A percentile compares a stretch with the other conserved stretches of the same genome.
Conservation (phyloP, 495 filamentous ascomycete species). For the Hypoxylon fragiforme region DNA sequence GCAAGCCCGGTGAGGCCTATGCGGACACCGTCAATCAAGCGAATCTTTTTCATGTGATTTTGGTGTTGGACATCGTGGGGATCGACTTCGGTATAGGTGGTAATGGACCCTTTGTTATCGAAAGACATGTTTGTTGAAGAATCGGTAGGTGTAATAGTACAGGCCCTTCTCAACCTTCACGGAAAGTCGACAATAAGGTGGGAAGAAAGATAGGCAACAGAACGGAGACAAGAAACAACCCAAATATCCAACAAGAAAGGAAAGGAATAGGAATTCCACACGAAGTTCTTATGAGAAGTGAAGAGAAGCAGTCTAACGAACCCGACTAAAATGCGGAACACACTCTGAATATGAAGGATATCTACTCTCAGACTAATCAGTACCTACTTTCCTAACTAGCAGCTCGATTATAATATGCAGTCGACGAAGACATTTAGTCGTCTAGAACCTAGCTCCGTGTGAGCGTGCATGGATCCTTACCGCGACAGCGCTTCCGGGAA, state of each 20-base stretch:
- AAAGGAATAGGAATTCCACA: conserved; percentile 20
- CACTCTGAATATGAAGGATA: conserved; percentile 28
- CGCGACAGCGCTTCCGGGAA: conserved; percentile 19
- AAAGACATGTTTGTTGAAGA: no score
- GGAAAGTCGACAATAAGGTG: conserved; percentile 19
- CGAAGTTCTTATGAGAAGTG: conserved; percentile 22
- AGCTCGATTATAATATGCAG: conserved; percentile 8
- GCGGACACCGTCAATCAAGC: conserved; percentile 46
- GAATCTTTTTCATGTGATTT: conserved; percentile 39
- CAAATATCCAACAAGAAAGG: no score
- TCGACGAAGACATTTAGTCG: conserved; percentile 20
- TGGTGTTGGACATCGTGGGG: conserved; percentile 43
- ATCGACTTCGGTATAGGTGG: conserved; percentile 45
- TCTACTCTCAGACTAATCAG: conserved; percentile 10
- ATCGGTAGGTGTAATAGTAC: conserved; percentile 1
- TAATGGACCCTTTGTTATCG: conserved; percentile 27
- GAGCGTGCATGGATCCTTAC: neutral
- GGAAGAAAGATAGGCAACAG: conserved; percentile 15
- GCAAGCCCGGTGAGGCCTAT: conserved; percentile 52
- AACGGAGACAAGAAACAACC: conserved; percentile 23
- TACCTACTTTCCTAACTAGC: no score
- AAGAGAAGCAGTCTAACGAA: conserved; percentile 17
- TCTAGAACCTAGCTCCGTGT: conserved; percentile 15
- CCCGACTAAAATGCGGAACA: conserved; percentile 11
- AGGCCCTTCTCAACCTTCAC: conserved; percentile 15